Base-by-base conservation (phyloP, 2,329 filamentous ascomycete genomes). In the Fusarium staphyleae region DNA sequence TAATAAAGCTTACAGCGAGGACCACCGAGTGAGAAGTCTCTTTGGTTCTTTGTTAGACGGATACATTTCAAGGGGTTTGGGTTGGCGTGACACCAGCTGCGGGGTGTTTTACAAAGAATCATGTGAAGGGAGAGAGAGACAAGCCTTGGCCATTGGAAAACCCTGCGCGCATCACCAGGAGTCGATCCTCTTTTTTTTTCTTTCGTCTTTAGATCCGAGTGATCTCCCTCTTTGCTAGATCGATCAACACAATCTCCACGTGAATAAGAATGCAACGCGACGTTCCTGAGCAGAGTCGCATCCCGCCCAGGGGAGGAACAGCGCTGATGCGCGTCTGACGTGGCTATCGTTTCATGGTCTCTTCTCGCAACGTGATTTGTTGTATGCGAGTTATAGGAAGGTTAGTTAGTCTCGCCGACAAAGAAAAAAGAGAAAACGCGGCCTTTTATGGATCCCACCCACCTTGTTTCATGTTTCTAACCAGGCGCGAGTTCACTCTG, bases 291-390 rank as follows among this genome's bases (percentile, higher is more conserved):
- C 40, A 8, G 28, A 47, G 52, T 54, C 42, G 45, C 48, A 58
- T 58, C 50, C 54, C 39, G 34, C n/a, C 29, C 48, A 57, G 53
- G 48, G 49, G 19, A 10, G 3, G 11, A 29, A 29, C 28, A 11
- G 28, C 24, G 37, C 19, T 50, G 50, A 63, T 65, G 52, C 47
- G 39, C 8, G 28, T 52, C 62, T 65, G 62, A 65, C 62, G 62
- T 65, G 62, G 50, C 29, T 39, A 16, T 40, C 9, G 49, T 34
- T 32, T n/a, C 18, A 19, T 29, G n/a, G 22, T 40, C 13, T 26
- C 13, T 39, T 16, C 19, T 16, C 1, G 12, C n/a, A 22, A 18
- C 29, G 36, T 48, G 22, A 46, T 40, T 37, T 30, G 41, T 29
- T 22, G 33, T n/a, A n/a, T 32, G 18, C 15, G 30, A 22, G 24